Evolutionary conservation across 2,329 filamentous ascomycete species (phyloP).

Genomic region (Pezicula radicicola): DNA sequence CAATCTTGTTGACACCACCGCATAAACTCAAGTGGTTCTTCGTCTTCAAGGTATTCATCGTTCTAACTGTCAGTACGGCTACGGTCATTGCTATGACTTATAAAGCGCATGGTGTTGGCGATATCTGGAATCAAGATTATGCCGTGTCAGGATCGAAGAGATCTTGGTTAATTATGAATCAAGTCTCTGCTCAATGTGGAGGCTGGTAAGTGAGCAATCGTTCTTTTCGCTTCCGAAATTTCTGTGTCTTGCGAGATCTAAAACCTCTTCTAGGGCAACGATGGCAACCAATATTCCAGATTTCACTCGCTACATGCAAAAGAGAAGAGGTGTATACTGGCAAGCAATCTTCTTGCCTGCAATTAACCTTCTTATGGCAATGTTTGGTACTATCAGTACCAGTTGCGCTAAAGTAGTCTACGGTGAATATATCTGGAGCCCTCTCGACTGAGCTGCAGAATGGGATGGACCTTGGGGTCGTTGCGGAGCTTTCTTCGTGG

Average conservation of each 20-base stretch:
- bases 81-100: conserved; percentile 5
- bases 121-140: conserved; percentile 7
- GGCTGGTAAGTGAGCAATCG: background rate
- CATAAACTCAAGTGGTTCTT: conserved; percentile 45
- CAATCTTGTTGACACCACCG: conserved; percentile 44
- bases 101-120: conserved; percentile 2
- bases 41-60: conserved; percentile 36
- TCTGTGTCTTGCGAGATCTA: too few relatives aligned
- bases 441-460: conserved; percentile 37
- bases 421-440: conserved; percentile 44
- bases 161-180: conserved; percentile 6
- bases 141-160: conserved; percentile 1
- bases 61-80: background rate
- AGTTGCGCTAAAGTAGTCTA: conserved; percentile 50
- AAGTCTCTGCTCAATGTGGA: conserved; percentile 2
- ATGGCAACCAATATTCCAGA: conserved; percentile 34
- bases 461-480: conserved; percentile 37
- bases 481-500: conserved; percentile 43
- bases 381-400: conserved; percentile 42
- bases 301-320: conserved; percentile 35
- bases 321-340: conserved; percentile 5
- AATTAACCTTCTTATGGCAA: conserved; percentile 27
- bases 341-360: conserved; percentile 12
- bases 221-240: background rate
- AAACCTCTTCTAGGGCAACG: conserved; percentile 4